These are phyloP conservation scores for Chloris gayana DNA, from an alignment of 176 grass and related monocot species.

Conservation along the genomic window DNA sequence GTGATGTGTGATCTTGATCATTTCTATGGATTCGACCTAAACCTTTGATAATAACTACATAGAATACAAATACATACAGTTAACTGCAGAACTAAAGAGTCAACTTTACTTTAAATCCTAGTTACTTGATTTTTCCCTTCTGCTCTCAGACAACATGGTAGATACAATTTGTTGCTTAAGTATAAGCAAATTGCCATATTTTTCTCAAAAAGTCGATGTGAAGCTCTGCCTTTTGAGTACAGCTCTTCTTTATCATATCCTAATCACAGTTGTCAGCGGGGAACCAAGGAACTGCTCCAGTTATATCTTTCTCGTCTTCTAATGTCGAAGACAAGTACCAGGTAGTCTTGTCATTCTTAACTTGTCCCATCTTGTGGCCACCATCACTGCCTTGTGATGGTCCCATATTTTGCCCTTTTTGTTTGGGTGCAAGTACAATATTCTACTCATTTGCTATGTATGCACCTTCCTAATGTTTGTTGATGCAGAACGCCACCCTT, in stretches of 20 bases:
- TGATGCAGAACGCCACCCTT: conserved; percentile 61
- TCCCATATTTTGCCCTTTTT: conserved; percentile 5
- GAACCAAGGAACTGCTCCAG: conserved; percentile 17
- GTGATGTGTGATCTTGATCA: not conserved
- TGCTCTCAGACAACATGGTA: not conserved
- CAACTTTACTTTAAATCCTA: not conserved
- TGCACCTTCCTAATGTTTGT: conserved; percentile 25
- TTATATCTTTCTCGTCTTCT: conserved; percentile 52
- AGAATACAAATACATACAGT: not conserved
- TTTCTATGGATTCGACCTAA: conserved; percentile 14
- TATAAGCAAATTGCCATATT: not conserved
- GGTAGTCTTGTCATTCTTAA: conserved; percentile 31
- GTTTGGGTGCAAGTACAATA: not conserved
- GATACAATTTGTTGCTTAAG: not conserved
- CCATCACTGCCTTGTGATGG: not conserved
- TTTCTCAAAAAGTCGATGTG: not conserved
- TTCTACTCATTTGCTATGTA: conserved; percentile 16
- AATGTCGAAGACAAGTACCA: conserved; percentile 58
- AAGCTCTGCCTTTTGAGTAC: conserved; percentile 6
- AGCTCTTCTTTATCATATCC: conserved; percentile 27
- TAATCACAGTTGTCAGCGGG: conserved; percentile 28
- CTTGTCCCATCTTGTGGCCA: not conserved
- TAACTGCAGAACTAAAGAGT: not conserved
- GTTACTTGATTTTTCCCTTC: not conserved
- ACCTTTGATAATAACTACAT: not conserved